Base-by-base conservation (phyloP, 441 rosid species). In the Arabidopsis lyrata region DNA sequence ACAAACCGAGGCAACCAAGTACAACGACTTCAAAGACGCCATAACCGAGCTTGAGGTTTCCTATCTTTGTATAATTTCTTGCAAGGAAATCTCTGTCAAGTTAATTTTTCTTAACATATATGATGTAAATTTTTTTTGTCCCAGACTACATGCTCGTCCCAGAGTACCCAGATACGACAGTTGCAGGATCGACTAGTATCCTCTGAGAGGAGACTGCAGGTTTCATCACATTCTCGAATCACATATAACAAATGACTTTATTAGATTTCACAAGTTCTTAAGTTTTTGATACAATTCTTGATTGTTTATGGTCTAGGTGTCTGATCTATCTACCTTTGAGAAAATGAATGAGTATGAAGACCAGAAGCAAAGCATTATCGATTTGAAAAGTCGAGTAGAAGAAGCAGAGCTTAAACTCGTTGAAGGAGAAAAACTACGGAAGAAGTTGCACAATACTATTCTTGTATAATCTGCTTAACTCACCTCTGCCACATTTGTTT, bases 121-220 rank as follows among this genome's bases (percentile, higher is more conserved):
- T 42, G 56, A 66, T 74, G 53, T 55, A 13, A 61, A 22, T 24
- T 48, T 41, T 41, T 52, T 50, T 41, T 48, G 75, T 72, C 57
- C 14, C 81, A 87, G 91, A 78, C 69, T 13, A 85, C 74, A 27
- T 87, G 87, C 68, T 74, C 81, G 11, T 80, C 81, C 11, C 88
- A 87, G 80, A 56, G 68, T 20, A 82, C 53, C 38, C 86, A 85
- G 70, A 85, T 85, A 68, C 70, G 24, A 79, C 84, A 74, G 66
- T 65, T 89, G 82, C 84, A 81, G 8, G 88, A 87, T 16, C 89
- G 79, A 63, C 75, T 89, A 68, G 74, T 77, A 42, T 68, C 62
- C n/a, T 85, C 87, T 27, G 88, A 89, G 80, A 86, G 61, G 64
- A 82, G 80, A 81, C 74, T 87, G 45, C 84, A 87, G 87, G 91